Base-by-base conservation (phyloP, 2,329 filamentous ascomycete species). In the Diaporthe citrichinensis region DNA sequence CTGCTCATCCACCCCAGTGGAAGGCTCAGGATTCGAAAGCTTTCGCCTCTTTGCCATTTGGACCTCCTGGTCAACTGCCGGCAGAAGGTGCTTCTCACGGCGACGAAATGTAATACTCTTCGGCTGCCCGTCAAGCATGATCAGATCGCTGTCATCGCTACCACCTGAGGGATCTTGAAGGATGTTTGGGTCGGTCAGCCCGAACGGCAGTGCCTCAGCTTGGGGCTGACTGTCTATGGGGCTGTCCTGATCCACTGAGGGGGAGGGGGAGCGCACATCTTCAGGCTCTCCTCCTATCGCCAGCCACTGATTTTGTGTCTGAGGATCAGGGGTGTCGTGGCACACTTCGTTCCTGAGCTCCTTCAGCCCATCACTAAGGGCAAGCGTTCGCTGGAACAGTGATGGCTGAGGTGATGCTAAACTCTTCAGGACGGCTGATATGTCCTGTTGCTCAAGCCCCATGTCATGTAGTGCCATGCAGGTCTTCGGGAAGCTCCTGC, bases 271-370 rank as follows among this genome's bases (percentile, higher is more conserved):
- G 46, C 62, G 46, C 14, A 39, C 31, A 20, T 68, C 62, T 53
- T n/a, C 28, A 20, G 20, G 28, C 62, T 68, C 62, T 46, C 62
- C 62, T 53, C 62, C 62, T 1, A 68, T 68, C 53, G 62, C 62
- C 12, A 68, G 31, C 28, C 44, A 51, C 7, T 39, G 44, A 39
- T 25, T 5, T 10, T 25, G 44, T 14, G 20, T n/a, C 62, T 25
- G 31, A 68, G 31, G 14, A 25, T 25, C 4, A 25, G 31, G 10
- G 10, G 1, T 8, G 8, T n/a, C 34, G 10, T 14, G 44, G 20
- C 23, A 15, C 12, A 1, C 2, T 8, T 4, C 8, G 1, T 34
- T 7, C 3, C 23, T 34, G 20, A 68, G 44, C 23, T 53, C 7
- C 44, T 7, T 39, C 23, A 68, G 31, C 4, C 28, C 46, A 53